Evolutionary conservation across 2,329 filamentous ascomycete species (phyloP).

Genomic region (Aspergillus eucalypticola): DNA sequence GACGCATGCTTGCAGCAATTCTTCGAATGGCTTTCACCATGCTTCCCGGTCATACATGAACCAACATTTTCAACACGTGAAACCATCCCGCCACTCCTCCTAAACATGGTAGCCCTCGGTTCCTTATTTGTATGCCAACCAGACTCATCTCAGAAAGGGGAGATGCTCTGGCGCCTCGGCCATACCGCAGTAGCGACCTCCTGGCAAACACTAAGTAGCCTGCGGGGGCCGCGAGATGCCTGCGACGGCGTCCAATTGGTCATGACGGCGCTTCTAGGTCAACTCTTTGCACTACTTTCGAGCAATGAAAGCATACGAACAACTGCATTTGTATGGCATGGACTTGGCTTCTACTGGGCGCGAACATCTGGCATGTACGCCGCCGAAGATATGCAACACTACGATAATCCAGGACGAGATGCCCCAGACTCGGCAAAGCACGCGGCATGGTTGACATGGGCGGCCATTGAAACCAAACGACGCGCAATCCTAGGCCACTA

Average conservation of each 20-base stretch:
- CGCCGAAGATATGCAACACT: neutral
- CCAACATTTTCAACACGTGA: constrained; percentile 17
- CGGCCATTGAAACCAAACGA: constrained; percentile 19
- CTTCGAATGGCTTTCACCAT: constrained; percentile 17
- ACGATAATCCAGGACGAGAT: neutral
- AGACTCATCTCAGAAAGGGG: constrained; percentile 17
- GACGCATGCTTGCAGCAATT: constrained; percentile 22
- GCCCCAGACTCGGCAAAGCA: constrained; percentile 10
- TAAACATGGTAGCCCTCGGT: constrained; percentile 23
- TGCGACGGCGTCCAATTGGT: constrained; percentile 23
- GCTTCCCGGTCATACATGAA: constrained; percentile 20
- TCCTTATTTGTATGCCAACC: constrained; percentile 21
- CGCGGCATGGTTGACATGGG: constrained; percentile 21
- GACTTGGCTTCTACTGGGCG: constrained; percentile 25
- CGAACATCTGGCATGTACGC: constrained; percentile 22
- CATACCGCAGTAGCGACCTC: constrained; percentile 24
- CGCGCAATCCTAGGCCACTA: constrained; percentile 23
- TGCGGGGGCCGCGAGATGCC: constrained; percentile 17
- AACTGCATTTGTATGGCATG: constrained; percentile 22
- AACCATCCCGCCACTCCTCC: constrained; percentile 18
- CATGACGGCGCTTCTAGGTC: constrained; percentile 19
- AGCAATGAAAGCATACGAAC: constrained; percentile 18
- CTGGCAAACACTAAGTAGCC: constrained; percentile 20
- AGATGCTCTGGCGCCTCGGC: constrained; percentile 24
- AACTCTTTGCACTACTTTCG: constrained; percentile 21